phyloP scores from a whole-genome alignment of 805 yeast genomes.

The Candida verbasci region DNA sequence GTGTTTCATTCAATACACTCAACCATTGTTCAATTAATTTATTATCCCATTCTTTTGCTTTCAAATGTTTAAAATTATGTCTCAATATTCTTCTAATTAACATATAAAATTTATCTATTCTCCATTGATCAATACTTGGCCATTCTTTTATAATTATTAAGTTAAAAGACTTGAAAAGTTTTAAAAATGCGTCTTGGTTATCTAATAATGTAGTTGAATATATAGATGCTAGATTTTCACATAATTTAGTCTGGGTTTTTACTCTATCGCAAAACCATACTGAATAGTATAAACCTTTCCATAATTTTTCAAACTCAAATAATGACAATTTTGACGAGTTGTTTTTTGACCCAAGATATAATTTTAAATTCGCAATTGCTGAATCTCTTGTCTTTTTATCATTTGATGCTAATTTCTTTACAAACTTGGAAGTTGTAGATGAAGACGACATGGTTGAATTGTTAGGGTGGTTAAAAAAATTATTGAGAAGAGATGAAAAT shows the following conservation, averaged over 20 bases:
- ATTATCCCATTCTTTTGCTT: constrained; percentile 50
- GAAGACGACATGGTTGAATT: constrained; percentile 2
- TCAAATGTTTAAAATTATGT: constrained; percentile 57
- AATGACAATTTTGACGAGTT: constrained; percentile 35
- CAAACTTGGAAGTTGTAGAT: constrained; percentile 48
- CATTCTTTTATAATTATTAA: constrained; percentile 72
- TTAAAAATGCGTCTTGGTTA: constrained; percentile 37
- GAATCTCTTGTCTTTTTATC: constrained; percentile 70
- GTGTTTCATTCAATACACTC: constrained; percentile 36
- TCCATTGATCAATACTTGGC: constrained; percentile 76
- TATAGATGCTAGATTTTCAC: constrained; percentile 62
- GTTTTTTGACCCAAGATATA: constrained; percentile 44
- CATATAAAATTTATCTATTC: constrained; percentile 83
- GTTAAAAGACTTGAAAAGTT: constrained; percentile 78
- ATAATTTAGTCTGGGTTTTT: constrained; percentile 82
- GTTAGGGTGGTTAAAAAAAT: background rate
- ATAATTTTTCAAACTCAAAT: constrained; percentile 71
- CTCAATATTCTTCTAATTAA: constrained; percentile 73
- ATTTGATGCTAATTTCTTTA: constrained; percentile 80
- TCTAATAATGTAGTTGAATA: constrained; percentile 33
- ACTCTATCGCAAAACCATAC: constrained; percentile 98
- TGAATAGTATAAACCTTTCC: constrained; percentile 94
- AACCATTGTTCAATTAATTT: constrained; percentile 43
- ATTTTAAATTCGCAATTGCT: constrained; percentile 62
- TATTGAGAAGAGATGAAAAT: constrained; percentile 3